Base-by-base conservation (phyloP, 2,329 filamentous ascomycete species). In the Penicillium verrucosum region DNA sequence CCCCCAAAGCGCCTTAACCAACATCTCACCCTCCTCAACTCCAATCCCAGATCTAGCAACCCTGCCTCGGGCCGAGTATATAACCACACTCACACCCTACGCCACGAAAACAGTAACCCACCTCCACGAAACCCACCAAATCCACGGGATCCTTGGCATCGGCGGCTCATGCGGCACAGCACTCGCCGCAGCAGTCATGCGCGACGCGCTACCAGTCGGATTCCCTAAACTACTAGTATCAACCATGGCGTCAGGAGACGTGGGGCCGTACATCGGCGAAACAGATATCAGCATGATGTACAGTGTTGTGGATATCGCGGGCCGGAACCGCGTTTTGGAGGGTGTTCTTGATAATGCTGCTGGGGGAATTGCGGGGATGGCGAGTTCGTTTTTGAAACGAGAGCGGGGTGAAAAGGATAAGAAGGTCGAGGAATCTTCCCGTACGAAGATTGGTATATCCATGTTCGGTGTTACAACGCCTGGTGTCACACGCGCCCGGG, bases 401-500 rank as follows among this genome's bases (percentile, higher is more conserved):
- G 23, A 11, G 30, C 25, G 11, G 3, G 11, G 6, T 8, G 3
- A 34, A 14, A 16, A 8, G 32, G 14, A 34, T 21, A n/a, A 18
- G 11, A 18, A 34, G n/a, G 8, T 9, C 79, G 78, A 63, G 81
- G 78, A 54, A 75, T 49, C 34, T 11, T 42, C 25, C 1, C 27
- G 27, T 7, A 21, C 34, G 5, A 40, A 16, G 14, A 76, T 90
- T 7, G 87, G 81, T 0, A 81, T 89, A 25, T 89, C 87, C 2
- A 90, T 90, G 87, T 90, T 89, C 65, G 87, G 88, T 2, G 86
- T 90, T 7, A 90, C 88, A 0, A 90, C 87, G 0, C 85, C 86
- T 0, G 83, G 81, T 11, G 86, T 86, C 0, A 81, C 86, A 45
- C 72, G 69, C 1, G 81, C 87, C 1, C 78, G 85, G 0, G 63